Percentiles rank a stretch among this genome's conserved stretches.
Evolutionary conservation across 2,329 filamentous ascomycete species (phyloP).

Genomic region (Emmonsiellopsis sp.): DNA sequence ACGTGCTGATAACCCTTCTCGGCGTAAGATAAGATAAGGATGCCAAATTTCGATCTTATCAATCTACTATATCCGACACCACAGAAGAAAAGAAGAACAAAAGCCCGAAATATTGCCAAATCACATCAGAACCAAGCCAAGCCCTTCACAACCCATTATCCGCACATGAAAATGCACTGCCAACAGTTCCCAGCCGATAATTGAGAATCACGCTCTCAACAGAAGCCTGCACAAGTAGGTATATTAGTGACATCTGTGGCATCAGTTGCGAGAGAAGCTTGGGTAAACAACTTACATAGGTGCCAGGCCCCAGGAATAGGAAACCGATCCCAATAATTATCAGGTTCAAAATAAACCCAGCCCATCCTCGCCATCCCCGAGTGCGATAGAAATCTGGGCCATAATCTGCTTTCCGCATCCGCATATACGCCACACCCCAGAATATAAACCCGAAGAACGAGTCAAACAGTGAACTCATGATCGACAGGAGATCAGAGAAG

Average conservation of each 20-base stretch:
- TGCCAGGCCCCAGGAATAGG: constrained; percentile 74
- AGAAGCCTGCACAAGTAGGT: constrained; percentile 25
- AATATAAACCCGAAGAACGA: constrained; percentile 80
- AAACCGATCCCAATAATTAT: constrained; percentile 64
- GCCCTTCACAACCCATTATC: constrained; percentile 30
- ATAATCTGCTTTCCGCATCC: constrained; percentile 33
- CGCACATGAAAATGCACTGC: constrained; percentile 64
- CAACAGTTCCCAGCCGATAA: constrained; percentile 55
- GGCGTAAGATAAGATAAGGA: neutral
- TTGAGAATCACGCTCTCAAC: constrained; percentile 49
- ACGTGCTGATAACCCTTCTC: constrained; percentile 3
- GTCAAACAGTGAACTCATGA: constrained; percentile 68
- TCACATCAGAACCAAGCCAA: neutral
- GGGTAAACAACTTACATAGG: constrained; percentile 47
- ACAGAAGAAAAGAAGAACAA: neutral
- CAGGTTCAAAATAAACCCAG: constrained; percentile 52
- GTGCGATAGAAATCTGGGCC: constrained; percentile 31
- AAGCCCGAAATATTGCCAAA: neutral
- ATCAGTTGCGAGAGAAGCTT: neutral
- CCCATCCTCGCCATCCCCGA: constrained; percentile 34
- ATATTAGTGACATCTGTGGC: neutral
- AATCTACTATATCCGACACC: neutral
- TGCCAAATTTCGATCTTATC: neutral
- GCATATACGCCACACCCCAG: constrained; percentile 45
- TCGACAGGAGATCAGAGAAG: constrained; percentile 60